Base-by-base conservation (phyloP, 2,329 filamentous ascomycete species). In the Penicillium oxalicum region DNA sequence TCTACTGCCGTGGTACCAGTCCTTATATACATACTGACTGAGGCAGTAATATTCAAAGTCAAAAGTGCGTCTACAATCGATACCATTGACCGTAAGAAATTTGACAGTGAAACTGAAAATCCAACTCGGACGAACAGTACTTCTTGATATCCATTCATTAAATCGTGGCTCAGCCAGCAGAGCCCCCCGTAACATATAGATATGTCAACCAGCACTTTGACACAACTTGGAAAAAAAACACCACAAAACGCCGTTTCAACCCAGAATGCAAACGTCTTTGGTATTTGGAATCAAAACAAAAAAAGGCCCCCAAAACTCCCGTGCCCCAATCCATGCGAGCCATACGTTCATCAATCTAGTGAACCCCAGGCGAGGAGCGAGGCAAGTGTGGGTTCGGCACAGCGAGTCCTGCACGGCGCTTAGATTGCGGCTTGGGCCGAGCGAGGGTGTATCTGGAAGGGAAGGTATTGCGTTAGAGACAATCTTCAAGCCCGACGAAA, bases 391-490 rank as follows among this genome's bases (percentile, higher is more conserved):
- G 64, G 44, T 66, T 62, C 8, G 61, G 58, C 18, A 64, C 61
- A 8, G 66, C 51, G 29, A 70, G 61, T 36, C 68, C 68, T 1
- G 68, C 68, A 50, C 57, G 62, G 37, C 68, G 67, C 49, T 68
- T 67, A 8, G 68, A 70, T 37, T 65, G 65, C n/a, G 68, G 64
- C 44, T 69, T 70, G 43, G 68, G 68, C 42, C 68, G 55, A 38
- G 68, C 66, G 36, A 70, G 64, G 18, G 68, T 70, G 53, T 70
- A 70, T 54, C 67, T 70, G 26, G 9, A 44, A 46, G 34, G 13
- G 6, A 37, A 33, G 6, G 40, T 40, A 43, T 60, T 57, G 56
- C 47, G 13, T 33, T 47, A 40, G 29, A 45, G 9, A 42, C 34
- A 18, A 4, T 36, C n/a, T 24, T 2, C 4, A n/a, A 8, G 5